Conservation (phyloP, 441 rosid species). For the Capsella rubella region DNA sequence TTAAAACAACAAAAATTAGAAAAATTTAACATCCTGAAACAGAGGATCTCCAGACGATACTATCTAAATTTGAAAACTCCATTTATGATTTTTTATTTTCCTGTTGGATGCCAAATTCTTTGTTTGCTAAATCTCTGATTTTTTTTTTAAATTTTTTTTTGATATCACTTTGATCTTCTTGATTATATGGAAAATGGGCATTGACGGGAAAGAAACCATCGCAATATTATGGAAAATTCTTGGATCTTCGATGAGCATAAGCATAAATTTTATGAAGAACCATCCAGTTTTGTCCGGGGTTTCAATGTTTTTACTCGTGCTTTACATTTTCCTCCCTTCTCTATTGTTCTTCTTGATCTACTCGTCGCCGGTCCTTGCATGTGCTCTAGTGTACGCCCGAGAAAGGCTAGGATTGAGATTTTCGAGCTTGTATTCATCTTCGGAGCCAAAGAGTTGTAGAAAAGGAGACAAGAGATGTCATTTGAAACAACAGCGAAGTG, state of each 20-base stretch:
- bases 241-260: conserved; percentile 45
- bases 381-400: conserved; percentile 43
- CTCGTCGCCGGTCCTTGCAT: conserved; percentile 55
- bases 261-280: conserved; percentile 48
- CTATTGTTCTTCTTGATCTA: conserved; percentile 63
- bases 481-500: conserved; percentile 53
- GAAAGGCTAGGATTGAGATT: conserved; percentile 41
- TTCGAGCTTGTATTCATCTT: conserved; percentile 20
- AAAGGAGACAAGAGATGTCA: conserved; percentile 32
- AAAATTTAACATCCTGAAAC: conserved; percentile 53
- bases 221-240: conserved; percentile 50
- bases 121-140: conserved; percentile 4
- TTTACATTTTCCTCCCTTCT: conserved; percentile 62
- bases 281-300: conserved; percentile 57
- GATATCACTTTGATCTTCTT: background rate
- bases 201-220: conserved; percentile 52
- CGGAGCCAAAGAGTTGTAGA: conserved; percentile 16
- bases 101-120: conserved; percentile 13
- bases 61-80: conserved; percentile 48
- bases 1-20: conserved; percentile 30
- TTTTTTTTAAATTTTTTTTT: background rate
- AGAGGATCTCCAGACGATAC: conserved; percentile 60
- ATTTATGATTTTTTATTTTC: conserved; percentile 11
- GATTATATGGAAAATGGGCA: conserved; percentile 51
- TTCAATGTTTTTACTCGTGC: conserved; percentile 43